These are phyloP conservation scores for Leccinum variicolor DNA, from an alignment of 768 basidiomycete species.

Conservation along the genomic window DNA sequence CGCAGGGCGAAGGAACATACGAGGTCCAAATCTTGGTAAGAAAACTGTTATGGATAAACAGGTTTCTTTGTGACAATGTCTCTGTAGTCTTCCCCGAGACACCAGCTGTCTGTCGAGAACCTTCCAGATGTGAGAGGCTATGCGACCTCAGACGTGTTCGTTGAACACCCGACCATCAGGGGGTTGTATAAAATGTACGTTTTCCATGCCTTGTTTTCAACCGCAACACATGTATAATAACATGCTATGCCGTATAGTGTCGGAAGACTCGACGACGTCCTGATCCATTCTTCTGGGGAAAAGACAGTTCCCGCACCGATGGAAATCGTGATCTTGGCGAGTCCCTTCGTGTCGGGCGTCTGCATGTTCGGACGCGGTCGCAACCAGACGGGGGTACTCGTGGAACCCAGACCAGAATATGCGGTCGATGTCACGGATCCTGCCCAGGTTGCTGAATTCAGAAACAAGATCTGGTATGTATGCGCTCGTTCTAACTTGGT, in stretches of 20 bases:
- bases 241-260: constrained; percentile 23
- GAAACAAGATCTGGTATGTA: constrained; percentile 39
- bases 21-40: constrained; percentile 38
- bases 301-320: constrained; percentile 34
- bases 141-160: constrained; percentile 42
- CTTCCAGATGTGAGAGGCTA: constrained; percentile 39
- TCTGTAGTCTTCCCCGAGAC: constrained; percentile 25
- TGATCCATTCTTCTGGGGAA: constrained; percentile 31
- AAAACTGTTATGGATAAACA: not conserved
- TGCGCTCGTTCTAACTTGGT: not conserved
- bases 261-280: constrained; percentile 36
- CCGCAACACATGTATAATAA: not conserved
- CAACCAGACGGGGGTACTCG: constrained; percentile 26
- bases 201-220: not conserved
- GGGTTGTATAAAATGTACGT: constrained; percentile 43
- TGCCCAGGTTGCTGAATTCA: constrained; percentile 27
- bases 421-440: constrained; percentile 30
- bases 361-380: constrained; percentile 41
- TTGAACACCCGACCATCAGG: constrained; percentile 40
- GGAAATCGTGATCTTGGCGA: constrained; percentile 26
- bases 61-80: not conserved
- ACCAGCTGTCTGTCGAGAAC: constrained; percentile 32
- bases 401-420: constrained; percentile 32
- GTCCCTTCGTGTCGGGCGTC: constrained; percentile 26
- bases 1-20: constrained; percentile 35